phyloP scores from a whole-genome alignment of 2,329 filamentous ascomycete genomes.

The Exophiala lecanii-corni region DNA sequence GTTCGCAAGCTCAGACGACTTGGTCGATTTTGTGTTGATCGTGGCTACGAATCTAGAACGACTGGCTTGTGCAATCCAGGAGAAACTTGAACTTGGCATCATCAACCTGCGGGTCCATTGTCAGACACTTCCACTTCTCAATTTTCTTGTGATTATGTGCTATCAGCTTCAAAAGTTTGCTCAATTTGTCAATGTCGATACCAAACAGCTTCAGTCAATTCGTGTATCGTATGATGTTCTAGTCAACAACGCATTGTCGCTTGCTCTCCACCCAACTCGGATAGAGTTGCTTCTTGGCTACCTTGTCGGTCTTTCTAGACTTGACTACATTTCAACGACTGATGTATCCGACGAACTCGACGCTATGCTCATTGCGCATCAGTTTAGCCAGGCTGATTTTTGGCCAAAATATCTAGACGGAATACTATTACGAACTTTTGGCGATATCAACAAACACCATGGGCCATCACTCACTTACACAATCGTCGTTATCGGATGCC shows the following conservation, averaged over 20 bases:
- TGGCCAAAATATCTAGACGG: conserved; percentile 10
- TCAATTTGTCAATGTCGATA: background rate
- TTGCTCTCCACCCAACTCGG: conserved; percentile 8
- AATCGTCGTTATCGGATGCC: conserved; percentile 11
- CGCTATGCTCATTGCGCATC: conserved; percentile 11
- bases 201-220: background rate
- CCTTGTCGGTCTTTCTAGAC: conserved; percentile 3
- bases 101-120: no score
- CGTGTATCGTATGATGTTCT: conserved; percentile 6
- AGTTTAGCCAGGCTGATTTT: conserved; percentile 4
- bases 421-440: conserved; percentile 4
- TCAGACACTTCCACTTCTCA: conserved; percentile 7
- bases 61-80: conserved; percentile 5
- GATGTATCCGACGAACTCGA: conserved; percentile 10
- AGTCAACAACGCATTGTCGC: conserved; percentile 11
- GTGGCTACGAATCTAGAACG: background rate
- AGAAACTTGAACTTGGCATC: background rate
- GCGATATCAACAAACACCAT: background rate
- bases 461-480: conserved; percentile 12
- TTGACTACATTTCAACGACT: background rate
- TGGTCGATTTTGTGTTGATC: background rate
- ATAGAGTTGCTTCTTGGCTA: conserved; percentile 6
- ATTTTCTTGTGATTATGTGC: conserved; percentile 10
- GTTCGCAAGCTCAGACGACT: background rate
- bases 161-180: conserved; percentile 9